A percentile compares a stretch with the other conserved stretches of the same genome.
Conservation (phyloP, 257 asterid genomes). For the Gardenia jasminoides region DNA sequence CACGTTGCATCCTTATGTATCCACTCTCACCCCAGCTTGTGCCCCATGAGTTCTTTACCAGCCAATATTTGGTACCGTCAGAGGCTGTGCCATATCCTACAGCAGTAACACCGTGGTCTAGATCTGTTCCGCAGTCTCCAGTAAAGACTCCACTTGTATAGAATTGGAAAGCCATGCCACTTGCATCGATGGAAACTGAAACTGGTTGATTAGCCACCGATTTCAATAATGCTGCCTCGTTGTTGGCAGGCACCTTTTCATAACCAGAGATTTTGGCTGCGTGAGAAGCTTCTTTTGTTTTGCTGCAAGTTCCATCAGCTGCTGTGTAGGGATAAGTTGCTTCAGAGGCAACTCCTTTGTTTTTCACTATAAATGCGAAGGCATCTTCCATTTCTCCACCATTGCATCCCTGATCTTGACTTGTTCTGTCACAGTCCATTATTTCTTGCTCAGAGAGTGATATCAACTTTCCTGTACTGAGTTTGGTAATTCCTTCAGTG, state of each 20-base stretch:
- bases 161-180: conserved; percentile 19
- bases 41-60: conserved; percentile 25
- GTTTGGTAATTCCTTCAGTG: conserved; percentile 26
- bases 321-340: conserved; percentile 27
- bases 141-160: conserved; percentile 23
- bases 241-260: conserved; percentile 20
- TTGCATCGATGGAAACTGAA: conserved; percentile 23
- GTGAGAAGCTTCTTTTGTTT: conserved; percentile 19
- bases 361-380: conserved; percentile 23
- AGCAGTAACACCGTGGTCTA: conserved; percentile 27
- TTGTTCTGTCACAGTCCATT: conserved; percentile 32
- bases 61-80: conserved; percentile 24
- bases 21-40: conserved; percentile 22
- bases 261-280: conserved; percentile 19
- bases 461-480: conserved; percentile 24
- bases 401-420: conserved; percentile 24
- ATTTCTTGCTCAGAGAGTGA: conserved; percentile 29
- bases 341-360: conserved; percentile 25
- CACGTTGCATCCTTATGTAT: conserved; percentile 23
- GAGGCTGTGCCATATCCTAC: conserved; percentile 16
- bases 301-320: conserved; percentile 29
- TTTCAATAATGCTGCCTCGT: conserved; percentile 18
- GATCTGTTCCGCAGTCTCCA: conserved; percentile 22
- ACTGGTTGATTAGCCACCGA: conserved; percentile 22
- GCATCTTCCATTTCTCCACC: conserved; percentile 26